Evolutionary conservation across 2,329 filamentous ascomycete species (phyloP), one percentile per base, ranked within the genome.

Genomic region (Fusarium torulosum): DNA sequence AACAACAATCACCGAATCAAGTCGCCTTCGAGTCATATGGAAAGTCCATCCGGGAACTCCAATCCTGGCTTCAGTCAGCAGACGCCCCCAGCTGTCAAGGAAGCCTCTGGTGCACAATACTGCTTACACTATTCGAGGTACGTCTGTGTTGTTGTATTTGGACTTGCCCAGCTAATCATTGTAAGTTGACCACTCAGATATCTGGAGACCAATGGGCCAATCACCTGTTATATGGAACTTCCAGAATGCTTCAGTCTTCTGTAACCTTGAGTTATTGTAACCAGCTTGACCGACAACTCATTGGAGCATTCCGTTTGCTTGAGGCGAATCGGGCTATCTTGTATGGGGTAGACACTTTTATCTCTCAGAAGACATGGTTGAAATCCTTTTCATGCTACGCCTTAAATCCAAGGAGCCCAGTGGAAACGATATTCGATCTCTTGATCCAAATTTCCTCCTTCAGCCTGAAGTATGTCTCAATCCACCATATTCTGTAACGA

Each of bases 71-170:
- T 1, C 21, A 52, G 7, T 58, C 40, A 8, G 5, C 20, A 8
- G 42, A 57, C 0, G 43, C 53, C 0, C 41, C 40, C 1, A 17
- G 8, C 1, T 46, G 37, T 1, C 64, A 71, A 9, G 69, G 69
- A 2, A 46, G 64, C 2, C 63, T 75, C 14, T 75, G 73, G 75
- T 66, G 49, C 20, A 74, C 74, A 3, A 70, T 75, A 37, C 50
- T 75, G 4, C 56, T 75, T 3, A 71, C 71, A 1, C 19, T 76
- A 0, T 76, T 76, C 19, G 75, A 75, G 55, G 75, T 75, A 63
- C 7, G 15, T 11, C 7, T 17, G 0, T 9, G 4, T 1, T 7
- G 2, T 1, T n/a, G 9, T 7, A 3, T 7, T 11, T 7, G 25
- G 1, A 3, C 3, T 9, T 14, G 2, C 13, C 2, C 9, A 25